phyloP scores from a whole-genome alignment of 192 early-diverging fungal genomes.

The Backusella parvicylindrica region DNA sequence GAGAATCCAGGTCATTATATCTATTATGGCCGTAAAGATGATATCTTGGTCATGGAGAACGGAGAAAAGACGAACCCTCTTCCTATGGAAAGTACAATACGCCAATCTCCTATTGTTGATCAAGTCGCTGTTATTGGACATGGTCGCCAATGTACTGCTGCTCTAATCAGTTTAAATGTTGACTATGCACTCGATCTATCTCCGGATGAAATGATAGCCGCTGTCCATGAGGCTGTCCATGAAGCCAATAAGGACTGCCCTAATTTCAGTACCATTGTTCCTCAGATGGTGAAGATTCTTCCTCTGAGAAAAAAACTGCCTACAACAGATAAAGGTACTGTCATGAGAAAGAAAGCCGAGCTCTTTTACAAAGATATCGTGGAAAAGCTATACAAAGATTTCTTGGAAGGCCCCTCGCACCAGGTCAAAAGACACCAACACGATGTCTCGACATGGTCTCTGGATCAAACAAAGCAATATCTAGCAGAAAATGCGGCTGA shows the following conservation, averaged over 20 bases:
- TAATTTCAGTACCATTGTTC: slow-evolving; percentile 12
- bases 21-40: slow-evolving; percentile 23
- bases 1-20: not conserved
- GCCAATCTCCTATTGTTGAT: not conserved
- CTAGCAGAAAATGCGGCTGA: not conserved
- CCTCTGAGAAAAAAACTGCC: slow-evolving; percentile 14
- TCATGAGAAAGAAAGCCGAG: slow-evolving; percentile 9
- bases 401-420: slow-evolving; percentile 1
- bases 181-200: not conserved
- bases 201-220: not conserved
- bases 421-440: not conserved
- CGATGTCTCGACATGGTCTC: not conserved
- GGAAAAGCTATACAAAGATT: not conserved
- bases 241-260: slow-evolving; percentile 23
- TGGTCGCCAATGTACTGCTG: slow-evolving; percentile 6
- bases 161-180: not conserved
- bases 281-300: slow-evolving; percentile 27
- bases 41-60: slow-evolving; percentile 21
- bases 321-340: slow-evolving; percentile 25
- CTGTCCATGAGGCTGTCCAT: slow-evolving; percentile 1
- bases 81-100: slow-evolving; percentile 19
- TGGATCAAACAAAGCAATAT: not conserved
- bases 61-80: slow-evolving; percentile 38
- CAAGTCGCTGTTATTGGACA: slow-evolving; percentile 17
- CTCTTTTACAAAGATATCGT: not conserved